Conservation (phyloP, 1,284 basidiomycete genomes). For the Thecaphora frezii region DNA sequence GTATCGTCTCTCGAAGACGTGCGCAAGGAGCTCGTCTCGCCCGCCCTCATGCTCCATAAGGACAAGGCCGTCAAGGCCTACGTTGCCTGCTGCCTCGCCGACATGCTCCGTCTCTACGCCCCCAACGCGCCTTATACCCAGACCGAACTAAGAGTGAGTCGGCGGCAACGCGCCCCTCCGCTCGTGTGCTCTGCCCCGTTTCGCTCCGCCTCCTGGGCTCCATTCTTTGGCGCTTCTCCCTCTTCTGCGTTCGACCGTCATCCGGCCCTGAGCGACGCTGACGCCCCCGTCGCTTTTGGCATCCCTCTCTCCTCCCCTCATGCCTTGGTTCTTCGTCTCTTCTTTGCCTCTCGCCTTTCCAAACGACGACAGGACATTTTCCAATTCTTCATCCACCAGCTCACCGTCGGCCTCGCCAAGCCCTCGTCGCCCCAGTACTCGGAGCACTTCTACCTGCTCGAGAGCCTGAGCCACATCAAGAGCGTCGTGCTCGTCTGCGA, state of each 20-base stretch:
- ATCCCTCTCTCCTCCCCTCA: neutral
- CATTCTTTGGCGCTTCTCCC: too few relatives aligned
- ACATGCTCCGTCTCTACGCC: conserved; percentile 88
- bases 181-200: neutral
- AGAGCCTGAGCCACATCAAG: conserved; percentile 89
- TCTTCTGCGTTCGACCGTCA: too few relatives aligned
- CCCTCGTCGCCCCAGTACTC: conserved; percentile 37
- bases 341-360: neutral
- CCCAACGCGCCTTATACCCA: conserved; percentile 94
- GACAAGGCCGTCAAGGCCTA: conserved; percentile 92
- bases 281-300: too few relatives aligned
- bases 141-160: conserved; percentile 68
- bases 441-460: conserved; percentile 72
- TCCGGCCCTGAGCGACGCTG: neutral
- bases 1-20: conserved; percentile 70
- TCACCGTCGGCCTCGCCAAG: conserved; percentile 46
- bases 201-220: too few relatives aligned
- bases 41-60: conserved; percentile 82
- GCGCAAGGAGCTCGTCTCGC: conserved; percentile 77
- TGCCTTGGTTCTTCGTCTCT: neutral
- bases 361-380: conserved; percentile 38
- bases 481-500: conserved; percentile 91
- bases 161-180: too few relatives aligned
- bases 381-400: conserved; percentile 65
- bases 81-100: conserved; percentile 89